Conservation (phyloP, 2,329 filamentous ascomycete genomes). For the Epichloe gansuensis region DNA sequence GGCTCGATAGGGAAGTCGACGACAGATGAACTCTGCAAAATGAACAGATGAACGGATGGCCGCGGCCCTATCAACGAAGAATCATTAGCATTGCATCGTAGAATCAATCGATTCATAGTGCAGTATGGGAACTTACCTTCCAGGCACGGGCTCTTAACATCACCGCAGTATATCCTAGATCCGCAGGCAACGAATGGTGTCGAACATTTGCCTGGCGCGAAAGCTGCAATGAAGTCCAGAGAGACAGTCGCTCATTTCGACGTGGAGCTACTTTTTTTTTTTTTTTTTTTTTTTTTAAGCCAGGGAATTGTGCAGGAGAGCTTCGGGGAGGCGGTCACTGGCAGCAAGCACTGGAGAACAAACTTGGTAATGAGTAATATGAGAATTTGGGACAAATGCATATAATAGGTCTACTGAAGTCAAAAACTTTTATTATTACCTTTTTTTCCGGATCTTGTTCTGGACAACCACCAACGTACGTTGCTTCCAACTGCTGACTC, state of each 20-base stretch:
- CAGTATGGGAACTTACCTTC: constrained; percentile 19
- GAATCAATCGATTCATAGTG: not conserved
- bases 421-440: no score
- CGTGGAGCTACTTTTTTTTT: not conserved
- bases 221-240: not conserved
- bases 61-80: constrained; percentile 18
- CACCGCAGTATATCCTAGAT: constrained; percentile 10
- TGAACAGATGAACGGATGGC: constrained; percentile 28
- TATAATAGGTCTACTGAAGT: no score
- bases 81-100: constrained; percentile 2
- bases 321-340: not conserved
- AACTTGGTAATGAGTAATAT: no score
- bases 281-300: not conserved
- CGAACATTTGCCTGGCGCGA: not conserved
- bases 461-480: no score
- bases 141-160: constrained; percentile 32
- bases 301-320: not conserved
- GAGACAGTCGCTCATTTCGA: not conserved
- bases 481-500: not conserved
- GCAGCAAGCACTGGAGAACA: no score
- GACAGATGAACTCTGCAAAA: constrained; percentile 23
- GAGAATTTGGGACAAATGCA: no score
- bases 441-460: no score
- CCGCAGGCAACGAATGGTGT: not conserved
- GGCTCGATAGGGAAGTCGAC: constrained; percentile 8